A percentile compares a stretch with the other conserved stretches of the same genome.
These are phyloP conservation scores for Cladosporium colombiae DNA, from an alignment of 2,329 filamentous ascomycete species.

Conservation along the genomic window DNA sequence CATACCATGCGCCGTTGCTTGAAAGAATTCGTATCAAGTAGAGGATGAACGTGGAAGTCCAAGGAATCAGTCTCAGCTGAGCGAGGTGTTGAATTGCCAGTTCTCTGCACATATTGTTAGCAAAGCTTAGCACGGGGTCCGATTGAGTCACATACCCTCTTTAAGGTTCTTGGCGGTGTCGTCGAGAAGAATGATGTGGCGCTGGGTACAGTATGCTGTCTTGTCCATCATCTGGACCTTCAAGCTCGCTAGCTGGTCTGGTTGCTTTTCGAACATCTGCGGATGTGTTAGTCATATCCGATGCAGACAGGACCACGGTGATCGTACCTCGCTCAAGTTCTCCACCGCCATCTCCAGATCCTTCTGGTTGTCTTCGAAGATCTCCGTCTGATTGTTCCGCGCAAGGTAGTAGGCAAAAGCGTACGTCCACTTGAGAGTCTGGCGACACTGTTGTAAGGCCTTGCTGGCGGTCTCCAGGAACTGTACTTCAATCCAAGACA, in stretches of 20 bases:
- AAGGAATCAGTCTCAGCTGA: constrained; percentile 1
- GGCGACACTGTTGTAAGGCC: constrained; percentile 92
- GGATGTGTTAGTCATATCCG: neutral
- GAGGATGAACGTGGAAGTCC: neutral
- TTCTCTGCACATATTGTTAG: constrained; percentile 30
- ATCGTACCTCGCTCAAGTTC: constrained; percentile 71
- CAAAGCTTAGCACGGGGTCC: neutral
- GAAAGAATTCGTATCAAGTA: neutral
- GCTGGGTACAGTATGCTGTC: constrained; percentile 93
- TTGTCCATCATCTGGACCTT: constrained; percentile 99
- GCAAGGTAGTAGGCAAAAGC: constrained; percentile 98
- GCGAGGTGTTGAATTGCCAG: constrained; percentile 36
- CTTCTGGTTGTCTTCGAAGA: constrained; percentile 98
- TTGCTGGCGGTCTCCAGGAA: constrained; percentile 93
- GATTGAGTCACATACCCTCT: constrained; percentile 65
- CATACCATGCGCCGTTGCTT: constrained; percentile 3
- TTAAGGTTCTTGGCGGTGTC: constrained; percentile 92
- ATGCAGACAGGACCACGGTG: neutral
- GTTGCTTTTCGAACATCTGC: constrained; percentile 93
- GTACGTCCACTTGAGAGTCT: constrained; percentile 99
- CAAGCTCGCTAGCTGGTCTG: constrained; percentile 77
- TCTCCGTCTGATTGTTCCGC: constrained; percentile 91
- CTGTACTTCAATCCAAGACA: constrained; percentile 99
- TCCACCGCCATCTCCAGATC: constrained; percentile 97
- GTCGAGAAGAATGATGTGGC: constrained; percentile 83